A percentile compares a stretch with the other conserved stretches of the same genome.
These are phyloP conservation scores for Dipteronia dyeriana DNA, from an alignment of 345 rosid species.

Conservation along the genomic window DNA sequence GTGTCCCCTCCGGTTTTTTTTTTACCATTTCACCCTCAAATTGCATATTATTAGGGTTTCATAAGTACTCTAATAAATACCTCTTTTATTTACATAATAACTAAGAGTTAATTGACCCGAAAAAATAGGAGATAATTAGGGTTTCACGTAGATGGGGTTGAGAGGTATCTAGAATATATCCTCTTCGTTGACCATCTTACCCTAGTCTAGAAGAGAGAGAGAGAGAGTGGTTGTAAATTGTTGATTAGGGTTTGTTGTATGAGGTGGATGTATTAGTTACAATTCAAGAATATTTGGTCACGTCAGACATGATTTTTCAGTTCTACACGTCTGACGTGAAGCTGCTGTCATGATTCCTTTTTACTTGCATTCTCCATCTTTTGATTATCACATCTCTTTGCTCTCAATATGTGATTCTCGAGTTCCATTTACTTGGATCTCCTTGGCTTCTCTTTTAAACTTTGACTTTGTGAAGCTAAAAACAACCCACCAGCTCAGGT, in stretches of 20 bases:
- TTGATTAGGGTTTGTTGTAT: constrained; percentile 16
- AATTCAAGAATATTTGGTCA: constrained; percentile 42
- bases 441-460: background rate
- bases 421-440: constrained; percentile 1
- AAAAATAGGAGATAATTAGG: too few relatives aligned
- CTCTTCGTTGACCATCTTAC: constrained; percentile 10
- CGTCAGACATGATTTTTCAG: constrained; percentile 44
- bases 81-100: too few relatives aligned
- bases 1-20: too few relatives aligned
- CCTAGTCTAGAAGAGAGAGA: constrained; percentile 1
- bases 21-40: too few relatives aligned
- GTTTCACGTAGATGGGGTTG: background rate
- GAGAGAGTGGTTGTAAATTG: background rate
- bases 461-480: constrained; percentile 16
- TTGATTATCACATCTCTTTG: background rate
- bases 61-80: too few relatives aligned
- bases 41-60: too few relatives aligned
- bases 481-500: background rate
- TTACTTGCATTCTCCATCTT: constrained; percentile 12
- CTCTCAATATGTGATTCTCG: background rate
- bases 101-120: too few relatives aligned
- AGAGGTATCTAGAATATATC: background rate
- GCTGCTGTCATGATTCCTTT: constrained; percentile 28
- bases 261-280: constrained; percentile 17
- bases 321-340: constrained; percentile 30